A percentile compares a stretch with the other conserved stretches of the same genome.
Evolutionary conservation across 1,139 yeast species (phyloP).

Genomic region (Lodderomyces oxycetoniae): DNA sequence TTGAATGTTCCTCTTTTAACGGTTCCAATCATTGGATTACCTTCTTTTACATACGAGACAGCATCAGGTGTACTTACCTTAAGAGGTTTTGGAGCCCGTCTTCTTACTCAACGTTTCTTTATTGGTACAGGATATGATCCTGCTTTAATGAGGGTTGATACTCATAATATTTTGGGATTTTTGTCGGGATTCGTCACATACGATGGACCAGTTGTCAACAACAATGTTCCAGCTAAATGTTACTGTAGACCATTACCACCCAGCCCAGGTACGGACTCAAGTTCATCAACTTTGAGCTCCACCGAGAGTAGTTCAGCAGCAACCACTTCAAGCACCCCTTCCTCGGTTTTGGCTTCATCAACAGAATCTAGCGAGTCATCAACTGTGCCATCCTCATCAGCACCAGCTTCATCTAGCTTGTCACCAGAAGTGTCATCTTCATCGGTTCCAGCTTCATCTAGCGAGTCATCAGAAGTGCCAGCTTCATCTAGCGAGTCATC

Average conservation of each 20-base stretch:
- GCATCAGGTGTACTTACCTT: constrained; percentile 22
- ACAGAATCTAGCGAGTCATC: constrained; percentile 6
- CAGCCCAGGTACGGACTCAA: constrained; percentile 11
- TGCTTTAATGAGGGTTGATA: constrained; percentile 12
- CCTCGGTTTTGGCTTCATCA: not conserved
- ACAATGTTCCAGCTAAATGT: constrained; percentile 14
- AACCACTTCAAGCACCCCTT: constrained; percentile 2
- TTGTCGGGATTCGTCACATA: constrained; percentile 15
- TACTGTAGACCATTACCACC: constrained; percentile 15
- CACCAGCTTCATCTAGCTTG: constrained; percentile 6
- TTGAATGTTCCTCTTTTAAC: constrained; percentile 16
- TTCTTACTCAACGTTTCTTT: constrained; percentile 15
- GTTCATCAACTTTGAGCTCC: constrained; percentile 2
- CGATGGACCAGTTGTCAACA: constrained; percentile 19
- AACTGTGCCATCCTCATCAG: constrained; percentile 1
- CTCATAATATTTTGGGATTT: constrained; percentile 16
- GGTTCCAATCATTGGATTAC: constrained; percentile 11
- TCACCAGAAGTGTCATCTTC: constrained; percentile 9
- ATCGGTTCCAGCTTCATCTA: constrained; percentile 3
- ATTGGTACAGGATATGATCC: constrained; percentile 23
- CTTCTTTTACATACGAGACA: constrained; percentile 13
- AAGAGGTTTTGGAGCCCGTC: constrained; percentile 6
- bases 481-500: constrained; percentile 5
- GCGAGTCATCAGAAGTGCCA: constrained; percentile 4
- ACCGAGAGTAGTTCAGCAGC: no score